Percentiles rank a stretch among this genome's conserved stretches.
phyloP scores from a whole-genome alignment of 2,329 filamentous ascomycete genomes.

The Penicillium digitatum region DNA sequence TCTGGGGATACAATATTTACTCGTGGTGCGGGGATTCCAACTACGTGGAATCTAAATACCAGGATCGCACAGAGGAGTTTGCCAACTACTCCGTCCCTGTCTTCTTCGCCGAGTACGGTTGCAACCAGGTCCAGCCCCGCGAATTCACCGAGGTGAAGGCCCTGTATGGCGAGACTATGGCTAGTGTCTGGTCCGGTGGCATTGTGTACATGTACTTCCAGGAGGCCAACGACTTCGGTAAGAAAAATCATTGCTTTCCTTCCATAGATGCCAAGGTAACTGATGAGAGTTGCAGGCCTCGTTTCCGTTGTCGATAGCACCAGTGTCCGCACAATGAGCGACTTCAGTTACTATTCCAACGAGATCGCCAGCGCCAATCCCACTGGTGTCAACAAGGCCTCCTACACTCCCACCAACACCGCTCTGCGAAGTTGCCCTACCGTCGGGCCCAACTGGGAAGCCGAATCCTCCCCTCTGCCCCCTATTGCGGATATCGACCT shows the following conservation, averaged over 20 bases:
- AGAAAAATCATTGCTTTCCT: background rate
- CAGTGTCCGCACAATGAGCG: conserved; percentile 62
- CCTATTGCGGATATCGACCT: conserved; percentile 72
- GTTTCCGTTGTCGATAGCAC: conserved; percentile 54
- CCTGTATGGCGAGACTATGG: conserved; percentile 77
- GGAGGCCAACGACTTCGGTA: conserved; percentile 65
- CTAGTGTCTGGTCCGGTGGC: conserved; percentile 79
- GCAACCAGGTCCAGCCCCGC: conserved; percentile 69
- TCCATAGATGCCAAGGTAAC: background rate
- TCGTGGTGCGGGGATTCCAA: conserved; percentile 88
- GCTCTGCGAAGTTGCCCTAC: conserved; percentile 65
- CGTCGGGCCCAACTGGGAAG: conserved; percentile 62
- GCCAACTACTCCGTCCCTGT: conserved; percentile 79
- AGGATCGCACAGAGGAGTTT: conserved; percentile 78
- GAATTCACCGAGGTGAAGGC: conserved; percentile 77
- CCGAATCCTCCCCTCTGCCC: conserved; percentile 62
- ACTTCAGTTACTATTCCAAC: conserved; percentile 68
- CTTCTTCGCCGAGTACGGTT: conserved; percentile 97
- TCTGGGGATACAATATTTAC: conserved; percentile 99
- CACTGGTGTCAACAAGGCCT: conserved; percentile 57
- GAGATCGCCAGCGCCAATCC: conserved; percentile 66
- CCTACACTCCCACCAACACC: conserved; percentile 70
- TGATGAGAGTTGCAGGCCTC: conserved; percentile 48
- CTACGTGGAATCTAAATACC: conserved; percentile 71
- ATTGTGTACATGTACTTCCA: conserved; percentile 98